Evolutionary conservation across 164 flowering plant genomes (phyloP).

Genomic region (Magnolia sinica): DNA sequence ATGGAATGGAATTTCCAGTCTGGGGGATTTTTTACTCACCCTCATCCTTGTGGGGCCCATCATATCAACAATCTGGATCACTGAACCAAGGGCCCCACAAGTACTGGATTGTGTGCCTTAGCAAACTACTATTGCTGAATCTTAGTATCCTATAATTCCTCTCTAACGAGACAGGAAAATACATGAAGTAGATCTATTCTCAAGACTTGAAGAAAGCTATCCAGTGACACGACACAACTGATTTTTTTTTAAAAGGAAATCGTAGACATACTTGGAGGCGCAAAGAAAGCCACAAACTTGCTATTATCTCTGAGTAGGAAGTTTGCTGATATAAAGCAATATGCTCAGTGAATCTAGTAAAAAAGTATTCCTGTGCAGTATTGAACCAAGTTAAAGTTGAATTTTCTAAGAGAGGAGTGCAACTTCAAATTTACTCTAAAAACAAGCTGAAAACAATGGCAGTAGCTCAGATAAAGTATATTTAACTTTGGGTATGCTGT

Average conservation of each 20-base stretch:
- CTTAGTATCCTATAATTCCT: no score
- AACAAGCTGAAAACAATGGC: neutral
- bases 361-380: conserved; percentile 58
- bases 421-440: neutral
- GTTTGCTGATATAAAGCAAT: conserved; percentile 64
- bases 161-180: neutral
- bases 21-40: no score
- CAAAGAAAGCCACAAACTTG: conserved; percentile 94
- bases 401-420: neutral
- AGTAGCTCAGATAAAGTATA: neutral
- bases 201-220: neutral
- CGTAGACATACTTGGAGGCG: conserved; percentile 76
- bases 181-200: neutral
- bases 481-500: neutral
- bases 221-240: neutral
- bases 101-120: no score
- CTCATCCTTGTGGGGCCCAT: no score
- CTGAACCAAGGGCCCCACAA: no score
- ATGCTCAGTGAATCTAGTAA: conserved; percentile 51
- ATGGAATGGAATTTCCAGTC: no score
- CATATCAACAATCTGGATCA: no score
- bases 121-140: no score
- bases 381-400: conserved; percentile 1
- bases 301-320: conserved; percentile 69
- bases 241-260: neutral